Evolutionary conservation across 371 early-diverging fungal species (phyloP).

Genomic region (Apophysomyces ossiformis): DNA sequence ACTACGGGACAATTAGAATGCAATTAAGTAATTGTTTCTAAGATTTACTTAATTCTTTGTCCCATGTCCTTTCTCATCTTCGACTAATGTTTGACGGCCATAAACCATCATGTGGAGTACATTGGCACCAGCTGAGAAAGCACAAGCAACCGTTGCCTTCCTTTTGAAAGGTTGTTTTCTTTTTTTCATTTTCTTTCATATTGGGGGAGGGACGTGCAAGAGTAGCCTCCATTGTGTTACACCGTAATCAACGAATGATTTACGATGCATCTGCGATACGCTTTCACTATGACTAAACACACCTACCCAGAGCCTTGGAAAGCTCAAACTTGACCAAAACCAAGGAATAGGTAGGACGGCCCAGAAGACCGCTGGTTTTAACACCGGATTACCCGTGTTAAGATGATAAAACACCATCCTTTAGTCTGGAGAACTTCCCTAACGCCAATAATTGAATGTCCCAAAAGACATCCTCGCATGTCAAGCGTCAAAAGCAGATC

Average conservation of each 20-base stretch:
- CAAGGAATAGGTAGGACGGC: slow-evolving; percentile 10
- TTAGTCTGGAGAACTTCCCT: slow-evolving; percentile 11
- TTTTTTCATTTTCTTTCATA: slow-evolving; percentile 5
- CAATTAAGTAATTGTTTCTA: too few relatives aligned
- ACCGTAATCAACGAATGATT: not conserved
- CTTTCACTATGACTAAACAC: slow-evolving; percentile 9
- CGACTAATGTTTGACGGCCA: too few relatives aligned
- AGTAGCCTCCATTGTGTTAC: slow-evolving; percentile 12
- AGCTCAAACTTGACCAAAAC: slow-evolving; percentile 3
- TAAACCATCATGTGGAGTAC: too few relatives aligned
- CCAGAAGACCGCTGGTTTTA: slow-evolving; percentile 9
- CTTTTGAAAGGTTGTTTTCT: too few relatives aligned
- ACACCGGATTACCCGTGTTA: slow-evolving; percentile 6
- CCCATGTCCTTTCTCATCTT: too few relatives aligned
- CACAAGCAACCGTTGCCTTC: not conserved
- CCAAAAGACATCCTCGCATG: slow-evolving; percentile 2
- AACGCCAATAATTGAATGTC: slow-evolving; percentile 11
- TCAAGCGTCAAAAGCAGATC: slow-evolving; percentile 12
- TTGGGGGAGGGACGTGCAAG: slow-evolving; percentile 7
- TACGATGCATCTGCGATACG: slow-evolving; percentile 8
- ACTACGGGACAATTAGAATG: too few relatives aligned
- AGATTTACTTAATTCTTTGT: too few relatives aligned
- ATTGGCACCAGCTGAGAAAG: too few relatives aligned
- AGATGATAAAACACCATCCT: not conserved
- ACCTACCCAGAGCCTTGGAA: slow-evolving; percentile 8